A percentile compares a stretch with the other conserved stretches of the same genome.
These are phyloP conservation scores for Boletus semigastroideus DNA, from an alignment of 1,284 basidiomycete genomes.

Conservation along the genomic window DNA sequence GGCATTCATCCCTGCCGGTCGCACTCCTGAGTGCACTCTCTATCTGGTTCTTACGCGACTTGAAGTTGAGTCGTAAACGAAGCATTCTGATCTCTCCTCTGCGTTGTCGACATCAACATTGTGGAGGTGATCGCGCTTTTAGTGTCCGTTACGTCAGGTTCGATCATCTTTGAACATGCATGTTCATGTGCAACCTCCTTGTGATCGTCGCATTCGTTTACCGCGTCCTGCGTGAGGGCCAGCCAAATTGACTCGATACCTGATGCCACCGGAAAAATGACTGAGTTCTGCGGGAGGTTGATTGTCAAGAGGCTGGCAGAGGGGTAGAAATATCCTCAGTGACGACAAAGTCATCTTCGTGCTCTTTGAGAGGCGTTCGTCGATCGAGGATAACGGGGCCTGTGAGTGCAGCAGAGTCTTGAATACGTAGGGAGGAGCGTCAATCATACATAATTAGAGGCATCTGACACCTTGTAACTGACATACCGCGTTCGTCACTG, in stretches of 20 bases:
- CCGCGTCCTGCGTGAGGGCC: slow-evolving; percentile 11
- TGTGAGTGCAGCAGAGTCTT: background rate
- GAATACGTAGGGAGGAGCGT: background rate
- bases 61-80: slow-evolving; percentile 13
- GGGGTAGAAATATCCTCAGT: background rate
- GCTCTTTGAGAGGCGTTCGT: slow-evolving; percentile 8
- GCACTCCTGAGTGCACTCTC: slow-evolving; percentile 18
- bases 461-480: background rate
- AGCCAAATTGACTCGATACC: background rate
- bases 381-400: background rate
- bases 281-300: slow-evolving; percentile 3
- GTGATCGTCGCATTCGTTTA: slow-evolving; percentile 2
- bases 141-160: slow-evolving; percentile 6
- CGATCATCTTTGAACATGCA: slow-evolving; percentile 25
- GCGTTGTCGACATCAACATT: slow-evolving; percentile 24
- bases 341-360: slow-evolving; percentile 5
- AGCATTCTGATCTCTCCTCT: slow-evolving; percentile 18
- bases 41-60: slow-evolving; percentile 10
- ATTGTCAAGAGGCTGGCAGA: slow-evolving; percentile 4
- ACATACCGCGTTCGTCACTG: too few species aligned
- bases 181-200: slow-evolving; percentile 16
- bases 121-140: slow-evolving; percentile 8
- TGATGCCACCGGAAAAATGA: background rate
- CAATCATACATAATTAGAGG: background rate
- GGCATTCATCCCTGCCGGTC: slow-evolving; percentile 1